Evolutionary conservation across 2,329 filamentous ascomycete genomes (phyloP), one percentile per base, ranked within the genome.

Genomic region (Aspergillus phoenicis): DNA sequence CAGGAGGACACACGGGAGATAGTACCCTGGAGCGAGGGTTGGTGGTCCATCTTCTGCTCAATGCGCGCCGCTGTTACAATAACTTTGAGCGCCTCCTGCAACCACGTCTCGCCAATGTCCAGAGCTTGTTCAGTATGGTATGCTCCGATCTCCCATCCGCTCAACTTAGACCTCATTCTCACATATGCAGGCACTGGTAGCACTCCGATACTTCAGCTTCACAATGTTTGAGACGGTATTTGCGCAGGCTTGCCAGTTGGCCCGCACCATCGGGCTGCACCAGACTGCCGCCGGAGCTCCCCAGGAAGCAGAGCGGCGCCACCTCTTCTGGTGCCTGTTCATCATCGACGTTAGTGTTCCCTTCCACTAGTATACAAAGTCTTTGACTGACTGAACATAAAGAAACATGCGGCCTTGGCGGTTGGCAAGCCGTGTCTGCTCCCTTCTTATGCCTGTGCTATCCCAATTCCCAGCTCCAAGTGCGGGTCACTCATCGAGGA

Each of bases 211-310:
- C 24, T 49, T 49, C 8, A 49, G 45, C 45, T 49, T 49, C 24
- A 49, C 45, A 6, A 49, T 49, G 45, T 49, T 49, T 15, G 45
- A 49, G 45, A 49, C 45, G 24, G 45, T 49, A 24, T 49, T 49
- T 24, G 45, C 45, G 5, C 45, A 49, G 45, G 45, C 45, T 10
- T 49, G 45, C 7, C 45, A 49, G 45, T 24, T 49, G 22, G 45
- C 45, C 45, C 45, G 45, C 5, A 49, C 45, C 11, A 49, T 49
- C 4, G 45, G 45, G 13, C 45, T 49, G 22, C 22, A 49, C 24
- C 45, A 49, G 24, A 49, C 22, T 5, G 15, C 24, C 13, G 11
- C 45, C 2, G 45, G 24, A 2, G 15, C 22, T 28, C 24, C 45
- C 10, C 45, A 49, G 26, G 45, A 49, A 24, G n/a, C 45, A 15